These are phyloP conservation scores for Lentinula guzmanii DNA, from an alignment of 768 basidiomycete species.

Conservation along the genomic window DNA sequence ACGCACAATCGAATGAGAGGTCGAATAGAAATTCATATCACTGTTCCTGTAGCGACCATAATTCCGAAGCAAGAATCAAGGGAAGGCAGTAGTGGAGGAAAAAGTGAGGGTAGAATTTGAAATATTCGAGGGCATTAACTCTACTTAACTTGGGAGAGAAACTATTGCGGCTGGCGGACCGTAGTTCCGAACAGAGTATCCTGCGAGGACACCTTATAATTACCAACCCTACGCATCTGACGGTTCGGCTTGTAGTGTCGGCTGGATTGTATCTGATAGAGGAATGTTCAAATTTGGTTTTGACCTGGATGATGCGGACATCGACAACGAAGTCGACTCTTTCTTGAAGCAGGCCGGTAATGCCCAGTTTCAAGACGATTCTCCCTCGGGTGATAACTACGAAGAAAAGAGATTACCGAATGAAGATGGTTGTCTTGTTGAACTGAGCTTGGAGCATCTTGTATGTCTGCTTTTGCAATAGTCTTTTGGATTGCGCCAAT, in stretches of 20 bases:
- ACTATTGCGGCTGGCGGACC: no score
- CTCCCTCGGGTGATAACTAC: background rate
- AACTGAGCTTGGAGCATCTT: background rate
- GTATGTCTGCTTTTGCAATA: background rate
- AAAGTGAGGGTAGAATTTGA: background rate
- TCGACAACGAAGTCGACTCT: background rate
- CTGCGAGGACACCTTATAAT: no score
- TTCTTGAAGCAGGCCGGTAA: background rate
- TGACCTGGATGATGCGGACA: background rate
- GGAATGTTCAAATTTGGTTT: background rate
- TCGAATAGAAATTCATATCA: conserved; percentile 42
- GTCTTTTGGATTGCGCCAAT: background rate
- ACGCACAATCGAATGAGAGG: conserved; percentile 40
- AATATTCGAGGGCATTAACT: background rate
- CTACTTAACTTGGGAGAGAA: background rate
- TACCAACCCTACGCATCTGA: no score
- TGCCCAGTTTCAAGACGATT: background rate
- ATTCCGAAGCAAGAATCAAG: background rate
- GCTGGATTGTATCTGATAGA: no score
- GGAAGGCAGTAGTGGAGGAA: background rate
- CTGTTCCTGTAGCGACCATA: conserved; percentile 22
- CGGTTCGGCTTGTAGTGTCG: no score
- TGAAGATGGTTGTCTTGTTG: background rate
- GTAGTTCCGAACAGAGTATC: no score
- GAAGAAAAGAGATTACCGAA: background rate